Evolutionary conservation across 805 yeast species (phyloP).

Genomic region (Wickerhamomyces ciferrii): DNA sequence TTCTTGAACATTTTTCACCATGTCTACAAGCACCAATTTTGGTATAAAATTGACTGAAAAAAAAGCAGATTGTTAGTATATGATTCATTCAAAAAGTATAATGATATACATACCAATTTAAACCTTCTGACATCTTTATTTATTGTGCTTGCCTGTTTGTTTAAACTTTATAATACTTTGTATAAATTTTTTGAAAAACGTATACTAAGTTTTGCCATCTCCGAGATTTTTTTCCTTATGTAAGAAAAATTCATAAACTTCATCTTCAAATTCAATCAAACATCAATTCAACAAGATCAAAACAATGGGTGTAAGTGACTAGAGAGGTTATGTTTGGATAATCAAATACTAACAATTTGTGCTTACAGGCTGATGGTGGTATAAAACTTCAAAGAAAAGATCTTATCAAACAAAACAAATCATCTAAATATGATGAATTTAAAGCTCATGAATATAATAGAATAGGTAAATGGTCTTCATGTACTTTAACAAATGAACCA

Average conservation of each 20-base stretch:
- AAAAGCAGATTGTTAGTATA: conserved; percentile 4
- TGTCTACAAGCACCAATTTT: conserved; percentile 93
- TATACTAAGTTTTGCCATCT: background rate
- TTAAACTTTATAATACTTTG: background rate
- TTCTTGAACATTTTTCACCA: conserved; percentile 80
- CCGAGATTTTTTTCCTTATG: background rate
- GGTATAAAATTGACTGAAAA: conserved; percentile 52
- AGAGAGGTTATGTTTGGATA: too few relatives aligned
- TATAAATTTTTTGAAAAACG: too few relatives aligned
- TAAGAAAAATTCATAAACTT: background rate
- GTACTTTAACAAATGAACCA: conserved; percentile 38
- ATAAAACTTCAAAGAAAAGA: conserved; percentile 57
- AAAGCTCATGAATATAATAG: conserved; percentile 17
- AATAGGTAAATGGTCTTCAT: conserved; percentile 37
- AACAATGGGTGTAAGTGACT: conserved; percentile 3
- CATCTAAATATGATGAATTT: conserved; percentile 11
- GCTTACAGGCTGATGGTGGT: conserved; percentile 66
- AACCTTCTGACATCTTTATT: conserved; percentile 14
- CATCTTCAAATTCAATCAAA: too few relatives aligned
- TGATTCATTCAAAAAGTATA: background rate
- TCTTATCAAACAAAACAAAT: conserved; percentile 24
- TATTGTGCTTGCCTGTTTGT: too few relatives aligned
- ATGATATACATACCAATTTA: conserved; percentile 14
- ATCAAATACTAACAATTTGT: too few relatives aligned
- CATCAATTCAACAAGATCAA: background rate